These are phyloP conservation scores for Umbelopsis vinacea DNA, from an alignment of 192 early-diverging fungal species.

Conservation along the genomic window DNA sequence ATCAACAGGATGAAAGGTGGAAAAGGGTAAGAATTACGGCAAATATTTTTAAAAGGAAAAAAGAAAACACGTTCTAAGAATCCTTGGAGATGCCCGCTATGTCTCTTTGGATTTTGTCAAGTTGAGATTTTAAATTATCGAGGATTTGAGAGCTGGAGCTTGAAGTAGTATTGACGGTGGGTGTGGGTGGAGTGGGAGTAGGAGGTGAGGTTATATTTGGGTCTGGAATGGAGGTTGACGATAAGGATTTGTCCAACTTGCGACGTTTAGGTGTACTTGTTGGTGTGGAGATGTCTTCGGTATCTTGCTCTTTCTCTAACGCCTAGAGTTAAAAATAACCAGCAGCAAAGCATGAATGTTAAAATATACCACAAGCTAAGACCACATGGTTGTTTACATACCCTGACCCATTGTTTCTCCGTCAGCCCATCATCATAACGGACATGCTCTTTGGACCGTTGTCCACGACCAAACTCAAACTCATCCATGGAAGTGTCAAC, in stretches of 20 bases:
- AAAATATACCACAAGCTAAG: not conserved
- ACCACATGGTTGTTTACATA: constrained; percentile 17
- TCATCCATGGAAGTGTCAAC: constrained; percentile 51
- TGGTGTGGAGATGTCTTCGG: not conserved
- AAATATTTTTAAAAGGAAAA: too few species aligned
- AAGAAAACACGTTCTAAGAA: not conserved
- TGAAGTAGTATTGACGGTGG: too few species aligned
- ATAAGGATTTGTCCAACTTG: constrained; percentile 1
- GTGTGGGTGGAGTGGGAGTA: too few species aligned
- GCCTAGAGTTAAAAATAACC: not conserved
- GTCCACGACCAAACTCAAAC: constrained; percentile 68
- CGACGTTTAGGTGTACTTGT: constrained; percentile 12
- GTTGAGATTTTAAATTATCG: constrained; percentile 17
- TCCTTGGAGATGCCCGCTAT: constrained; percentile 19
- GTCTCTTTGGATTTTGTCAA: constrained; percentile 17
- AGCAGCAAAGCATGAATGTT: not conserved
- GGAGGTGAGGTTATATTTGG: too few species aligned
- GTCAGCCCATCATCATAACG: constrained; percentile 93
- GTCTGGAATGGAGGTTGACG: not conserved
- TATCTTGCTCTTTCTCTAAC: constrained; percentile 8
- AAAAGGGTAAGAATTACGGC: too few species aligned
- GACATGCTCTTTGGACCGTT: constrained; percentile 74
- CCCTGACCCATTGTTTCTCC: constrained; percentile 89
- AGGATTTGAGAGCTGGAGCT: not conserved
- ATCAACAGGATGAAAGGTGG: too few species aligned